Evolutionary conservation across 805 yeast species (phyloP).

Genomic region (Saturnispora zaruensis): DNA sequence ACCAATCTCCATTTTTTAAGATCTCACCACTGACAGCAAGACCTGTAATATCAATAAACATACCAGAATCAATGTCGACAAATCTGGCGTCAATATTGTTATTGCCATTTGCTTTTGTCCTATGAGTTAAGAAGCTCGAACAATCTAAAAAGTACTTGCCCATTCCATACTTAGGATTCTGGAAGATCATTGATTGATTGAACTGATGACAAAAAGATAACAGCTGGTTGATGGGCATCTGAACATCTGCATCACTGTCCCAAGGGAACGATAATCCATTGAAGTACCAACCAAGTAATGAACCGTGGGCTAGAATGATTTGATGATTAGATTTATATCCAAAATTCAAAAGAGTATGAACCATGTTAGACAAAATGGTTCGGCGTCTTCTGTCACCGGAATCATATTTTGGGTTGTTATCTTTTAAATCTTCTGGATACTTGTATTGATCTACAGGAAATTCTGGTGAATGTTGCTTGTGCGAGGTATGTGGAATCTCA

Average conservation of each 20-base stretch:
- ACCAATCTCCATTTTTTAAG: conserved; percentile 3
- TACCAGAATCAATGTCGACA: conserved; percentile 59
- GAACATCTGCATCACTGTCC: conserved; percentile 48
- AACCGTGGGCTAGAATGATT: conserved; percentile 32
- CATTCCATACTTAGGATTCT: conserved; percentile 28
- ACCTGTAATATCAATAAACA: conserved; percentile 66
- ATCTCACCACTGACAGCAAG: conserved; percentile 37
- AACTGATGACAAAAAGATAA: conserved; percentile 34
- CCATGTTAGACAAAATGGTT: conserved; percentile 34
- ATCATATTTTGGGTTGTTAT: conserved; percentile 18
- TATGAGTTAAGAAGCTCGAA: conserved; percentile 35
- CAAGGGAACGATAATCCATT: conserved; percentile 45
- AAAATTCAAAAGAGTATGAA: conserved; percentile 36
- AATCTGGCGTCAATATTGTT: conserved; percentile 67
- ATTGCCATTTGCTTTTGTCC: conserved; percentile 46
- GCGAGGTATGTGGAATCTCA: conserved; percentile 19
- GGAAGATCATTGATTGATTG: conserved; percentile 37
- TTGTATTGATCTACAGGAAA: background rate
- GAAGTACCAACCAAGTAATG: conserved; percentile 38
- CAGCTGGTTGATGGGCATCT: conserved; percentile 40
- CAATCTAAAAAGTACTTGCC: conserved; percentile 28
- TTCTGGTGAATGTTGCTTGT: conserved; percentile 12
- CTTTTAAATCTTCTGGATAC: conserved; percentile 1
- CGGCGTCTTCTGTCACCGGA: conserved; percentile 25
- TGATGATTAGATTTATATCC: conserved; percentile 31